A percentile compares a stretch with the other conserved stretches of the same genome.
Evolutionary conservation across 305 asterid species (phyloP).

Genomic region (Rubia peregrina): DNA sequence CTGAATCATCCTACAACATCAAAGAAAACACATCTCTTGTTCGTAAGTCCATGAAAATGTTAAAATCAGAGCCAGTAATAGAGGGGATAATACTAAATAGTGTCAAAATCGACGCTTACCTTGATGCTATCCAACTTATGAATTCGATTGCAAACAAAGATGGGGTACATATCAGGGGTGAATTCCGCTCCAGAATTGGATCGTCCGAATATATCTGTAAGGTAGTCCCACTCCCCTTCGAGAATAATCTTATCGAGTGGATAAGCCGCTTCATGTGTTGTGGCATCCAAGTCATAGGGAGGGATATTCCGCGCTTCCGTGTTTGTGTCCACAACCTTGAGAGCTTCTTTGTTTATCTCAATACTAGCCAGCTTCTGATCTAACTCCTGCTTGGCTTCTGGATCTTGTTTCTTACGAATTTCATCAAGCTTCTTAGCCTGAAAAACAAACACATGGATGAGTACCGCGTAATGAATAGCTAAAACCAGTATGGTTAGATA

Average conservation of each 20-base stretch:
- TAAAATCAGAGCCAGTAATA: background rate
- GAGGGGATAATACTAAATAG: background rate
- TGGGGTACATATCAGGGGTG: constrained; percentile 44
- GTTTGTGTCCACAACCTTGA: constrained; percentile 31
- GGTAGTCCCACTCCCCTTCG: constrained; percentile 80
- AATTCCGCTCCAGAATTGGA: constrained; percentile 32
- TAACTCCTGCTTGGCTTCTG: constrained; percentile 33
- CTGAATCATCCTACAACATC: constrained; percentile 43
- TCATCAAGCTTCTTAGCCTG: constrained; percentile 45
- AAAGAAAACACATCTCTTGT: background rate
- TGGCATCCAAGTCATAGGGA: constrained; percentile 63
- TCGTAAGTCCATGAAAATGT: background rate
- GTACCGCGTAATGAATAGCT: background rate
- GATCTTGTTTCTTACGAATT: constrained; percentile 39
- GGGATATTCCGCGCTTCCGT: constrained; percentile 46
- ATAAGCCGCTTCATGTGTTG: constrained; percentile 53
- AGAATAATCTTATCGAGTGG: constrained; percentile 72
- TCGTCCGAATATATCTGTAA: constrained; percentile 49
- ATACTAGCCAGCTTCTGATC: constrained; percentile 36
- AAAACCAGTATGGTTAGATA: background rate
- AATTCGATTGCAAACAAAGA: constrained; percentile 66
- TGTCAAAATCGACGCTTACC: constrained; percentile 36
- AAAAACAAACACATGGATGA: constrained; percentile 11
- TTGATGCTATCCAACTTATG: constrained; percentile 32
- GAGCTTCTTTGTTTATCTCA: constrained; percentile 45